Base-by-base conservation (phyloP, 208 protist genomes). In the Vickermania ingenoplastis region DNA sequence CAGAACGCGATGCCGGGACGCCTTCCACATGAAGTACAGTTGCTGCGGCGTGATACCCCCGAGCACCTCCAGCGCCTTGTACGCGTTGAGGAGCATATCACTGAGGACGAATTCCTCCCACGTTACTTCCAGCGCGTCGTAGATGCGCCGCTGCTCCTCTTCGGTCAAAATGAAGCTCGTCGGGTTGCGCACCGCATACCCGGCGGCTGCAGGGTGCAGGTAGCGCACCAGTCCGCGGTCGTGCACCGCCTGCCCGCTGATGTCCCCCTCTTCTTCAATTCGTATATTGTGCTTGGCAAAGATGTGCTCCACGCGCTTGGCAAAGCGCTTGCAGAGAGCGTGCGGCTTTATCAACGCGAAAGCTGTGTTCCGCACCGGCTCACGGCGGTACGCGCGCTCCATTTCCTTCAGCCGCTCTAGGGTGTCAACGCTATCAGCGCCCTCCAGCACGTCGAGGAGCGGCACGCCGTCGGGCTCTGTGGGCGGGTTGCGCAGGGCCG, bases 331-430 rank as follows among this genome's bases (percentile, higher is more conserved):
- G 54, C 71, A 79, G 4, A 81, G 53, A 0, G 82, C 78, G 51
- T 81, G 75, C n/a, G 69, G 75, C 75, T 89, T 89, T 3, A 89
- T 61, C 28, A 89, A 59, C 30, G 85, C 59, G 69, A 89, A 79
- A 13, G 81, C 81, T 14, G 63, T 67, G 61, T 89, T 85, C 5
- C 76, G 71, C 3, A 58, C 56, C 11, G 59, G 50, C 31, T 58
- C 41, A 22, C 31, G 13, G 25, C 60, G 55, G 53, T 73, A 60
- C 13, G 48, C 26, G 13, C 41, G 28, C 31, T 76, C 69, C 26
- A 69, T 41, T 11, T 17, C 31, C 5, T 36, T n/a, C 0, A 81
- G 29, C 3, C 68, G 24, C 17, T 48, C 41, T n/a, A 81, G 56
- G 14, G 59, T 63, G 0, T 57, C 59, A 17, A 56, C 31, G 5